Evolutionary conservation across 108 stramenopile species (phyloP), one percentile per base, ranked within the genome.

Genomic region (Chaetoceros tenuissimus): DNA sequence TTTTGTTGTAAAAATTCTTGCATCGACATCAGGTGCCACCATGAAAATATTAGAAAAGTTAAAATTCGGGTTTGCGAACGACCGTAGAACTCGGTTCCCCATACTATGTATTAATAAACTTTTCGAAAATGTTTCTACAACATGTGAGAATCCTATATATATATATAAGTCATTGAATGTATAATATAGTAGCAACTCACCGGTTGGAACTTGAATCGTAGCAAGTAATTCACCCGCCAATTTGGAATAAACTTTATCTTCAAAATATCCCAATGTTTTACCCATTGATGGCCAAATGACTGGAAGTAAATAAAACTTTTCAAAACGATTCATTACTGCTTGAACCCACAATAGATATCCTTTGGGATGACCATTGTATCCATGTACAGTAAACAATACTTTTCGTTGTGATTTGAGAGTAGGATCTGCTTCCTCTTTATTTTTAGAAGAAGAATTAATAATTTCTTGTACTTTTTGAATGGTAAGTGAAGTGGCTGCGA

Each of bases 11-110:
- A 47, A 47, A 22, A 47, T 1, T 2, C 22, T 22, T 19, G 21
- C 46, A 3, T 47, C 46, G 1, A 47, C 46, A 3, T 47, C 46
- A 1, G 46, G 21, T 21, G 46, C 46, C 3, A 47, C 46, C 46
- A 47, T 47, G 46, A 47, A 47, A 47, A 47, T 47, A 22, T 47
- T 47, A 47, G 19, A 19, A 47, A 47, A 47, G 3, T 47, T 47
- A 47, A 47, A 3, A 19, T 1, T 1, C 21, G 46, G 46, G 3
- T 47, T 22, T 1, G 46, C 19, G 3, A 47, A 47, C 2, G 19
- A 21, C 2, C 46, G 1, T 2, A 47, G 22, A 1, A 47, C 46
- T 19, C 46, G 46, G 3, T 47, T 47, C 22, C 46, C 46, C 46
- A 47, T 47, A 3, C 46, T 47, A 3, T 47, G 46, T n/a, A n/a